A percentile compares a stretch with the other conserved stretches of the same genome.
These are phyloP conservation scores for Ceratocystiopsis sp. DNA, from an alignment of 2,329 filamentous ascomycete genomes.

Conservation along the genomic window DNA sequence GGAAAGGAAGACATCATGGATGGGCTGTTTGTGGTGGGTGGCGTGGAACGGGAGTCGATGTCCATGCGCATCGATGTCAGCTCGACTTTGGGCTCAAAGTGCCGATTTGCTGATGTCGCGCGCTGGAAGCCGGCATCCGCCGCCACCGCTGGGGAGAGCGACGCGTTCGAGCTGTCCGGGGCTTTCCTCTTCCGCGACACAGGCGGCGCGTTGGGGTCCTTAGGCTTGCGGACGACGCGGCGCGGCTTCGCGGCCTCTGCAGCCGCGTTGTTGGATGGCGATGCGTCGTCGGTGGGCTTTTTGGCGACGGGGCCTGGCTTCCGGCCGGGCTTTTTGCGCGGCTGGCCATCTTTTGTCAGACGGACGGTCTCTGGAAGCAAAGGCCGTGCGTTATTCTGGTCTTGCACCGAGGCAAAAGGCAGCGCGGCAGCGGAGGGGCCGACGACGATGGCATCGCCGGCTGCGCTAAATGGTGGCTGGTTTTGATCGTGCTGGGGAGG, in stretches of 20 bases:
- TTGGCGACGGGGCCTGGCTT: constrained; percentile 37
- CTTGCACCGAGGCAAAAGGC: too few species aligned
- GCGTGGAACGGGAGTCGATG: constrained; percentile 14
- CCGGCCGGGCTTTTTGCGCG: constrained; percentile 46
- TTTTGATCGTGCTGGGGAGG: constrained; percentile 21
- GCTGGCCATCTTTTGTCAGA: constrained; percentile 39
- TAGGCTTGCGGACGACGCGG: constrained; percentile 30
- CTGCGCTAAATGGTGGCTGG: constrained; percentile 15
- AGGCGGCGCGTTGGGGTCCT: constrained; percentile 40
- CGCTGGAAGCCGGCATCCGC: constrained; percentile 1
- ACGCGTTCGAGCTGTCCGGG: constrained; percentile 10
- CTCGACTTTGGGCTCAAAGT: constrained; percentile 16
- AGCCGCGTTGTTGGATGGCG: neutral
- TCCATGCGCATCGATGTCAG: constrained; percentile 20
- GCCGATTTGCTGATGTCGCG: constrained; percentile 3
- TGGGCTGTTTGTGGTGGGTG: constrained; percentile 4
- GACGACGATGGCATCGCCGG: constrained; percentile 29
- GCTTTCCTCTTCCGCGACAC: constrained; percentile 33
- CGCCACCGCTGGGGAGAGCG: constrained; percentile 6
- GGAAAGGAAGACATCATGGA: neutral
- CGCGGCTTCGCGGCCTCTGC: constrained; percentile 19
- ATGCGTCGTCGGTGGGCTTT: constrained; percentile 8
- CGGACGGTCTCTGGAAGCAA: constrained; percentile 24
- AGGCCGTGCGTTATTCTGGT: neutral
- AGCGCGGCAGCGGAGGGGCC: constrained; percentile 17